Base-by-base conservation (phyloP, 495 filamentous ascomycete genomes). In the Podospora bellae-mahoneyi region DNA sequence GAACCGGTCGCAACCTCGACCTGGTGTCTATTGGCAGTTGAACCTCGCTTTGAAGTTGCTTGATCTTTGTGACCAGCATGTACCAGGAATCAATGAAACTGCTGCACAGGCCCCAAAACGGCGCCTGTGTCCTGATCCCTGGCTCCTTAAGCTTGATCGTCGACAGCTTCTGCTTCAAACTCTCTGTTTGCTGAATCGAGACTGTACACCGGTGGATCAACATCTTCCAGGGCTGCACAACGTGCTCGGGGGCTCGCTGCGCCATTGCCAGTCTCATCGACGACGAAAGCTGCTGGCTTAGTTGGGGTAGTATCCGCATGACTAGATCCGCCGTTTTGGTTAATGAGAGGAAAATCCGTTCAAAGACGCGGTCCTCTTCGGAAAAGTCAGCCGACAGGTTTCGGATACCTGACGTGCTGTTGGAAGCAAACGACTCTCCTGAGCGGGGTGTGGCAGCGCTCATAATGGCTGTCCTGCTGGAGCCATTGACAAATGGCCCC, bases 71-170 rank as follows among this genome's bases (percentile, higher is more conserved):
- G 15, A 89, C 89, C 1, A 96, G 81, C 61, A 92, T 86, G 68
- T 88, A 87, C 80, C 92, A 95, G 18, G 91, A 85, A 68, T 88
- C 82, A 76, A 94, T 86, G 72, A 93, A 96, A 56, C 80, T 78
- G 75, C 88, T 91, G 82, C 90, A 93, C 28, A 92, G 83, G 66
- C 86, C 86, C 93, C 93, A 97, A 76, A 96, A 95, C 60, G 89
- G 85, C 26, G 85, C 83, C 69, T 93, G 89, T 44, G 89, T 92
- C 32, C 92, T 85, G 61, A 91, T 84, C 18, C 86, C 89, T 9
- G 89, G 91, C 68, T 97, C 92, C 71, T 92, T 93, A 28, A 96
- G 81, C 78, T 92, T 92, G 81, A 96, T 92, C 64, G 82, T 83
- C n/a, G 87, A 90, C 5, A 97, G 82, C 9, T 90, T 85, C 23